Conservation (phyloP, 352 stramenopile genomes). For the Pythium coloratum region DNA sequence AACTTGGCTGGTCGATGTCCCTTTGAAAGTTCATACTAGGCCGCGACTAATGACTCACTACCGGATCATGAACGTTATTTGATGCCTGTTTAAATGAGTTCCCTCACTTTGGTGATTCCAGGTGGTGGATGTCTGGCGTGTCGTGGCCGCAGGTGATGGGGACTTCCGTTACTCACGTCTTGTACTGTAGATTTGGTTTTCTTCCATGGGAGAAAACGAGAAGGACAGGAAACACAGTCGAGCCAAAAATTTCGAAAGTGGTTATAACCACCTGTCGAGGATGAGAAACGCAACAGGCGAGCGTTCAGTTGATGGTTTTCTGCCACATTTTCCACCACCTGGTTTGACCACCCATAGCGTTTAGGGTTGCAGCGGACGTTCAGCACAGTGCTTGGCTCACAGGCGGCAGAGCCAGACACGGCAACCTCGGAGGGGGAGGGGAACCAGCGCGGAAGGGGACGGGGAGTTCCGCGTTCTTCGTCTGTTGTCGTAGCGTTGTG, state of each 20-base stretch:
- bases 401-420: background rate
- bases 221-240: background rate
- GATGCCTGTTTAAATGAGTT: background rate
- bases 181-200: background rate
- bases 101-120: background rate
- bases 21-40: too few relatives aligned
- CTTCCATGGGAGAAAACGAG: background rate
- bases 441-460: background rate
- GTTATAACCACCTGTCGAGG: background rate
- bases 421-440: background rate
- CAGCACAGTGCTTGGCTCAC: background rate
- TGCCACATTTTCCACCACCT: background rate
- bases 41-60: too few relatives aligned
- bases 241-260: background rate
- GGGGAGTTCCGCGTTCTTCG: background rate
- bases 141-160: background rate
- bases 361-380: background rate
- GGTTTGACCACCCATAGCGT: background rate
- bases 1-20: too few relatives aligned
- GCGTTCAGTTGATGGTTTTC: background rate
- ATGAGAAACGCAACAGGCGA: background rate
- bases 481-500: background rate
- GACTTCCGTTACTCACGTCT: background rate
- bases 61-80: background rate
- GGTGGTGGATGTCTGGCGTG: background rate